Percentiles rank a stretch among this genome's conserved stretches.
Conservation (phyloP, 768 basidiomycete species). For the Termitomyces titanicus region DNA sequence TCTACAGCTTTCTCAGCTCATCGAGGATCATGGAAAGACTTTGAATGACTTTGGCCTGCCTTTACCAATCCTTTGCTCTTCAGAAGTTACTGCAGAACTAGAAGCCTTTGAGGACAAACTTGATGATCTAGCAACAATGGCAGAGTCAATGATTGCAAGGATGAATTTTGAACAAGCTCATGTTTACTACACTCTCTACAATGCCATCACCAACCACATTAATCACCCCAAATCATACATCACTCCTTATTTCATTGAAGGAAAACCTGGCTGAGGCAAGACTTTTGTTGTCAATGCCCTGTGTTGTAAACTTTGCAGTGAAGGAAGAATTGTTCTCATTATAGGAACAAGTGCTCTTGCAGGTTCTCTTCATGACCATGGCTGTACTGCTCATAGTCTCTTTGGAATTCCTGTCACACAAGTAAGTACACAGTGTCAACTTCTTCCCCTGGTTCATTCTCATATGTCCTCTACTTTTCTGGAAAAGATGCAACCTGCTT, state of each 20-base stretch:
- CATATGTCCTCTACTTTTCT: no score
- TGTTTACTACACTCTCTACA: background rate
- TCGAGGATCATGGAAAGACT: background rate
- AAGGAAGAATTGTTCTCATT: background rate
- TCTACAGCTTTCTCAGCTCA: background rate
- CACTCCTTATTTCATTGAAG: background rate
- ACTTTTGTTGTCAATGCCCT: background rate
- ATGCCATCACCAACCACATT: background rate
- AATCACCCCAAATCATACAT: background rate
- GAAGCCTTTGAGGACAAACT: background rate
- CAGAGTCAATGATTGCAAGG: background rate
- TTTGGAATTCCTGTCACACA: conserved; percentile 8
- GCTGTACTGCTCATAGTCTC: conserved; percentile 4
- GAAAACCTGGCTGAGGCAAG: background rate
- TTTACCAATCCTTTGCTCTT: background rate
- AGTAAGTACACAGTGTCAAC: background rate
- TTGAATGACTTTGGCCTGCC: background rate
- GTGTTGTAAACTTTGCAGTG: no score
- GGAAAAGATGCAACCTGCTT: no score
- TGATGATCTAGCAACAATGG: background rate
- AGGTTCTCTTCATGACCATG: conserved; percentile 3
- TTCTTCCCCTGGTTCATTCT: background rate
- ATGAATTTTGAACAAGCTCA: background rate
- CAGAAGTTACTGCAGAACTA: background rate
- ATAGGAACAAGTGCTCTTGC: conserved; percentile 8